Evolutionary conservation across 164 flowering plant species (phyloP).

Genomic region (Chimonanthus praecox): DNA sequence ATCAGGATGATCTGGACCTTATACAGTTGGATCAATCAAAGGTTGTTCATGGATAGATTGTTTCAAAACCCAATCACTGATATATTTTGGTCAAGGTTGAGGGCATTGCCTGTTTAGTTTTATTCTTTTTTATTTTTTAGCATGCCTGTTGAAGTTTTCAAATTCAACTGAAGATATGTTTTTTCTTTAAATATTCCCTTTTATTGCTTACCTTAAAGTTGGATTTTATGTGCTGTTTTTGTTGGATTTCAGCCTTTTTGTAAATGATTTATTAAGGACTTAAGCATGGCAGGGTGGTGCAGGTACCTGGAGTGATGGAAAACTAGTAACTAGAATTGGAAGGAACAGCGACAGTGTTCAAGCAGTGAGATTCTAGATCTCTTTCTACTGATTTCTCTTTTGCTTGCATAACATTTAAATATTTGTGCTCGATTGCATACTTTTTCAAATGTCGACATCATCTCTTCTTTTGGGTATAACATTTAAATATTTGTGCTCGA

Average conservation of each 20-base stretch:
- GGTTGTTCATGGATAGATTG: too few relatives aligned
- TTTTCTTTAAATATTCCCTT: background rate
- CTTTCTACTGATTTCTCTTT: constrained; percentile 2
- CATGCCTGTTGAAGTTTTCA: background rate
- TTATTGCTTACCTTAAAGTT: background rate
- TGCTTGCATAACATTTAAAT: background rate
- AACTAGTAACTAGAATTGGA: constrained; percentile 95
- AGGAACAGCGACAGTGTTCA: constrained; percentile 75
- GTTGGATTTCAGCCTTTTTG: background rate
- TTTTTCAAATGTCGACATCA: background rate
- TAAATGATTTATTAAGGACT: constrained; percentile 45
- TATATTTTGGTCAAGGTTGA: background rate
- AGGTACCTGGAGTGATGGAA: constrained; percentile 99
- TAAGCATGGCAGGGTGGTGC: constrained; percentile 99
- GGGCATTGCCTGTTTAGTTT: background rate
- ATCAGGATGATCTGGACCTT: too few relatives aligned
- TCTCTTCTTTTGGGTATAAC: too few relatives aligned
- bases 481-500: too few relatives aligned
- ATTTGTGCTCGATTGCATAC: background rate
- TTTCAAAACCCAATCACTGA: too few relatives aligned
- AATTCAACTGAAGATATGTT: background rate
- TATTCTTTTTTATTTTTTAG: too few relatives aligned
- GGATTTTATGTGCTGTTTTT: background rate
- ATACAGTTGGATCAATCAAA: too few relatives aligned
- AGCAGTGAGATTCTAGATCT: constrained; percentile 48